phyloP scores from a whole-genome alignment of 768 basidiomycete genomes.

The Infundibulicybe gibba region DNA sequence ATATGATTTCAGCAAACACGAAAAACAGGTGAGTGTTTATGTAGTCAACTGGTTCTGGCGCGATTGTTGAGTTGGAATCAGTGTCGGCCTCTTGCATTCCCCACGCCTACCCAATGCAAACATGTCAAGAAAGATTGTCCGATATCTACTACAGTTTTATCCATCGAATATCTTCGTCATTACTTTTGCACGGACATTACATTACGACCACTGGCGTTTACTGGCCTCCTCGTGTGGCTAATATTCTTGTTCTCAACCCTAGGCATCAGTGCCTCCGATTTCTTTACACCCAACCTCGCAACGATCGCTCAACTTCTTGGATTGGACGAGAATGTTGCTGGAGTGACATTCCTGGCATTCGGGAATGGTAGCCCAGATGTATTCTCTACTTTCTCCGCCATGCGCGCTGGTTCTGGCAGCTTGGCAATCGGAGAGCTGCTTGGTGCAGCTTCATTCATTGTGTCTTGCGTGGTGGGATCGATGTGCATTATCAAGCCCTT shows the following conservation, averaged over 20 bases:
- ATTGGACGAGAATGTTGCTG: constrained; percentile 89
- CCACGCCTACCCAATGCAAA: constrained; percentile 54
- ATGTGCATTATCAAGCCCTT: constrained; percentile 98
- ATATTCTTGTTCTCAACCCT: constrained; percentile 93
- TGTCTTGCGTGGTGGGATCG: constrained; percentile 94
- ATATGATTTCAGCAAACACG: constrained; percentile 7
- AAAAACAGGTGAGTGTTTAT: constrained; percentile 22
- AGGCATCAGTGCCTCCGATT: constrained; percentile 93
- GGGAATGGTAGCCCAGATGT: constrained; percentile 97
- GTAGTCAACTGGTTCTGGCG: background rate
- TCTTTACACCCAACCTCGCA: constrained; percentile 95
- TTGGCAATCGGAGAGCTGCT: constrained; percentile 94
- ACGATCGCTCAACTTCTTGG: constrained; percentile 85
- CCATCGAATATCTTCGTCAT: constrained; percentile 60
- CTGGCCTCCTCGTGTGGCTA: constrained; percentile 71
- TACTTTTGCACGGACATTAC: constrained; percentile 68
- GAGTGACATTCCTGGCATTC: constrained; percentile 95
- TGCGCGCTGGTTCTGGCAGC: constrained; percentile 80
- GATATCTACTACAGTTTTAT: constrained; percentile 58
- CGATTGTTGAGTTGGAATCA: constrained; percentile 17
- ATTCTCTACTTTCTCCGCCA: constrained; percentile 93
- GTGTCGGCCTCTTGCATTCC: constrained; percentile 65
- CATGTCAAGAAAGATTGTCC: constrained; percentile 62
- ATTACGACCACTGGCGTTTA: constrained; percentile 58
- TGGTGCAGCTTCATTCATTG: constrained; percentile 94